These are phyloP conservation scores for Claviceps fusiformis DNA, from an alignment of 2,329 filamentous ascomycete genomes.

Conservation along the genomic window DNA sequence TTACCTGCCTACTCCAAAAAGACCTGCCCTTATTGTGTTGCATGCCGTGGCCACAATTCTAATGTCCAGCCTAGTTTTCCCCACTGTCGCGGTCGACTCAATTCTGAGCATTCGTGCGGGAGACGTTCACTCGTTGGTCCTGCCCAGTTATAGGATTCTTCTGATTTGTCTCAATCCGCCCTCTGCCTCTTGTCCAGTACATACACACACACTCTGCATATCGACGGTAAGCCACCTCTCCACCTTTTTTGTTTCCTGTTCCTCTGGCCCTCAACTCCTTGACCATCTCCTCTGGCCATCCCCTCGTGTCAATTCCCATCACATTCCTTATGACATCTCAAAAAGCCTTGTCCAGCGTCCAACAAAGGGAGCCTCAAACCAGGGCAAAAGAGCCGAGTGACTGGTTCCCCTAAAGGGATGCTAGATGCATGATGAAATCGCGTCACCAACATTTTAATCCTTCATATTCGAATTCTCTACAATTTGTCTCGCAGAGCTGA, in stretches of 20 bases:
- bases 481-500: slow-evolving; percentile 18
- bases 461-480: slow-evolving; percentile 2
- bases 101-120: slow-evolving; percentile 36
- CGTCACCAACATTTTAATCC: slow-evolving; percentile 11
- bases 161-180: slow-evolving; percentile 31
- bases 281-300: background rate
- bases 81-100: slow-evolving; percentile 29
- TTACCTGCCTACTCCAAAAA: background rate
- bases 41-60: slow-evolving; percentile 22
- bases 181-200: slow-evolving; percentile 24
- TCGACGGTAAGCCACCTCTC: slow-evolving; percentile 38
- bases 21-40: slow-evolving; percentile 16
- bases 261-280: background rate
- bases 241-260: slow-evolving; percentile 5
- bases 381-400: slow-evolving; percentile 5
- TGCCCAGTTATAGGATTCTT: slow-evolving; percentile 24
- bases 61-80: slow-evolving; percentile 20
- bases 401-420: slow-evolving; percentile 5
- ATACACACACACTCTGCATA: slow-evolving; percentile 16
- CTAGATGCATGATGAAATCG: slow-evolving; percentile 6
- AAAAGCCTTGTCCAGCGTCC: slow-evolving; percentile 7
- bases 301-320: slow-evolving; percentile 10
- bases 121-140: slow-evolving; percentile 54
- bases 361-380: slow-evolving; percentile 15
- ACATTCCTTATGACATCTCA: slow-evolving; percentile 15